These are phyloP conservation scores for Scutellaria barbata DNA, from an alignment of 257 asterid species.

Conservation along the genomic window DNA sequence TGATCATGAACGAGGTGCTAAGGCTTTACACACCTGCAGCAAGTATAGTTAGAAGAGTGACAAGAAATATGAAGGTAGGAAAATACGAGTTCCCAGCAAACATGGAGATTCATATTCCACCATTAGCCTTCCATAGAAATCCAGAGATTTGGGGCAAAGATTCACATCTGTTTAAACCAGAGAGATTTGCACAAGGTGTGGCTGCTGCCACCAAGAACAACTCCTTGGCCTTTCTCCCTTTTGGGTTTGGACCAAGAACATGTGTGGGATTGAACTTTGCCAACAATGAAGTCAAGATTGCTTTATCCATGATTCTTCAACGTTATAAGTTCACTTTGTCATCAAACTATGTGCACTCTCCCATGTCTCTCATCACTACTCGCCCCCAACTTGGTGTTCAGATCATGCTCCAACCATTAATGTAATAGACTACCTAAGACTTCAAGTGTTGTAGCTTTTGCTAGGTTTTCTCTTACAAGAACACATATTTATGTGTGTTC, in stretches of 20 bases:
- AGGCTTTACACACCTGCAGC: constrained; percentile 49
- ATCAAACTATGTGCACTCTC: constrained; percentile 52
- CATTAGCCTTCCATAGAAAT: constrained; percentile 39
- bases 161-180: constrained; percentile 49
- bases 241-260: constrained; percentile 50
- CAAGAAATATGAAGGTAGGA: constrained; percentile 34
- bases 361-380: constrained; percentile 44
- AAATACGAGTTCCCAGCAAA: constrained; percentile 41
- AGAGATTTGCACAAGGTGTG: constrained; percentile 47
- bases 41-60: constrained; percentile 42
- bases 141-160: constrained; percentile 50
- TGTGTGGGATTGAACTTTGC: constrained; percentile 54
- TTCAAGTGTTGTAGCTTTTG: too few species aligned
- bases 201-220: constrained; percentile 50
- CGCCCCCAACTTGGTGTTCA: constrained; percentile 53
- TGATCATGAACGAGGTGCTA: constrained; percentile 49
- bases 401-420: constrained; percentile 46
- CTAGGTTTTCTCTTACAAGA: too few species aligned
- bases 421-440: background rate
- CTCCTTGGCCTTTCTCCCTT: constrained; percentile 51
- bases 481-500: too few species aligned
- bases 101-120: constrained; percentile 44
- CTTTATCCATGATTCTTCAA: constrained; percentile 52
- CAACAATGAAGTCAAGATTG: constrained; percentile 46
- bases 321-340: constrained; percentile 49